Percentiles rank a stretch among this genome's conserved stretches.
These are phyloP conservation scores for Paralagenidium karlingii DNA, from an alignment of 352 stramenopile species.

Conservation along the genomic window DNA sequence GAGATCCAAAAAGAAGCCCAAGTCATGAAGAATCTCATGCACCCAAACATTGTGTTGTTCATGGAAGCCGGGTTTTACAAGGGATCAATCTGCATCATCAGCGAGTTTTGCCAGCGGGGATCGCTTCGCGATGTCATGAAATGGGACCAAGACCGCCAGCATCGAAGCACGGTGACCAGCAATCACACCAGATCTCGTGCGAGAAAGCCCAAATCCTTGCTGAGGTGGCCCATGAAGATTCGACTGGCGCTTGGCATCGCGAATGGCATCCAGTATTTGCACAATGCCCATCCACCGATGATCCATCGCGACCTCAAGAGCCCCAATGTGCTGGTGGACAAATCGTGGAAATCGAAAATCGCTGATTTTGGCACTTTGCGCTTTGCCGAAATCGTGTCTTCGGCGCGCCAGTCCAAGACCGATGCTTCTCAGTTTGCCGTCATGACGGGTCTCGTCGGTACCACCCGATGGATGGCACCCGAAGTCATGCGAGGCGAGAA, in stretches of 20 bases:
- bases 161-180: conserved; percentile 37
- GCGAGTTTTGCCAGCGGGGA: conserved; percentile 89
- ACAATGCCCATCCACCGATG: conserved; percentile 82
- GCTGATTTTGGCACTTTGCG: conserved; percentile 82
- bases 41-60: conserved; percentile 83
- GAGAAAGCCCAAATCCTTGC: no score
- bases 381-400: conserved; percentile 79
- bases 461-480: conserved; percentile 81
- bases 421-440: conserved; percentile 22
- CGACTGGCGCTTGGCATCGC: conserved; percentile 65
- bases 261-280: conserved; percentile 83
- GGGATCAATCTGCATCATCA: conserved; percentile 90
- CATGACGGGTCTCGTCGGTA: conserved; percentile 82
- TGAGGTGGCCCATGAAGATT: conserved; percentile 74
- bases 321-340: conserved; percentile 81
- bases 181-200: no score
- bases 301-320: conserved; percentile 88
- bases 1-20: conserved; percentile 76
- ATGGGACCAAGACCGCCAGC: conserved; percentile 1
- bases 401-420: conserved; percentile 28
- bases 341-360: conserved; percentile 86
- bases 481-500: conserved; percentile 81
- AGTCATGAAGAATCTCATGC: conserved; percentile 67
- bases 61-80: conserved; percentile 82
- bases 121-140: conserved; percentile 92